Evolutionary conservation across 805 yeast genomes (phyloP), one percentile per base, ranked within the genome.

Genomic region (Huiozyma sinensis): DNA sequence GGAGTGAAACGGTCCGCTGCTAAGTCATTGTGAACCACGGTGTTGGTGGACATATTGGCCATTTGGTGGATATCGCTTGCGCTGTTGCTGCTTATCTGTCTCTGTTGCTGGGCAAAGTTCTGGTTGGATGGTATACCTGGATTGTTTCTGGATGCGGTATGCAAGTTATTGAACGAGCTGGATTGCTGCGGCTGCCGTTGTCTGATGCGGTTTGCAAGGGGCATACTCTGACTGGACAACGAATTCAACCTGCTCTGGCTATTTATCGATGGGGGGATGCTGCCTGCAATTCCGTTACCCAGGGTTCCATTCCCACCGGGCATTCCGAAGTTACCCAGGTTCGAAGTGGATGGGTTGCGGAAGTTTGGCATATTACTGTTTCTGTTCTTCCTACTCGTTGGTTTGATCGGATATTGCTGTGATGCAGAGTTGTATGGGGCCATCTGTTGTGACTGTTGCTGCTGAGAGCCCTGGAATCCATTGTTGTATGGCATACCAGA

Each of bases 351-450:
- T 7, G 66, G 61, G 44, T 53, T 54, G 11, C 65, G 60, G 33
- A 61, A 43, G n/a, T 47, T 48, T 12, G 61, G 57, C 60, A 63
- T 56, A 39, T 56, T 55, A 38, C 65, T 61, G 30, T 51, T 48
- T 52, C 66, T 60, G 41, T 63, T 62, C 43, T 63, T 63, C 43
- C 67, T 59, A 41, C 66, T 62, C 1, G 67, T 61, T 35, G 66
- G 57, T 46, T 58, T 56, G 42, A 60, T 51, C n/a, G 57, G 46
- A 40, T 56, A 53, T 7, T 46, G 40, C 30, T 56, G 53, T 17
- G 24, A 17, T 17, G 24, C 24, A 17, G 24, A 17, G 24, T 17
- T 17, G 24, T 17, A 17, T 17, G 24, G 24, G 38, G 41, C 36
- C n/a, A 8, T 11, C 12, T 36, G 45, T 38, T 44, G 47, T 24